phyloP scores from a whole-genome alignment of 2,329 filamentous ascomycete species.

The Clathrospora elynae region DNA sequence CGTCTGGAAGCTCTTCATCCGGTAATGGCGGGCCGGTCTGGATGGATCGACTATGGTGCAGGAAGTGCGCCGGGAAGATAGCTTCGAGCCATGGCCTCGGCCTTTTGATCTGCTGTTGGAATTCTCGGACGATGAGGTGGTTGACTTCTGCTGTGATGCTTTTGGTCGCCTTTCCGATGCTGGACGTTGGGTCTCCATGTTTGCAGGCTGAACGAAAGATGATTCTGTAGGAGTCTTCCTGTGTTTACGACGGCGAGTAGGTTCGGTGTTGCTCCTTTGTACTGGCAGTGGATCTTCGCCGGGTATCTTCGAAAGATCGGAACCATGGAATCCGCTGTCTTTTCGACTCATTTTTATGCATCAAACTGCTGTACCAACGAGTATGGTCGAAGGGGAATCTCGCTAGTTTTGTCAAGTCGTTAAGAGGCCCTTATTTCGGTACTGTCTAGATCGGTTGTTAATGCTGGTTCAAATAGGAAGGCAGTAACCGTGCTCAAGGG shows the following conservation, averaged over 20 bases:
- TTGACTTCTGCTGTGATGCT: slow-evolving; percentile 34
- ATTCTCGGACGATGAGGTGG: slow-evolving; percentile 37
- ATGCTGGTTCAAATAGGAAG: slow-evolving; percentile 29
- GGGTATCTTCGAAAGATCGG: slow-evolving; percentile 23
- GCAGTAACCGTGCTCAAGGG: slow-evolving; percentile 28
- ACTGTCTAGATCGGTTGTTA: slow-evolving; percentile 30
- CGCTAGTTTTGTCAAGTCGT: slow-evolving; percentile 21
- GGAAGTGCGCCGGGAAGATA: slow-evolving; percentile 45
- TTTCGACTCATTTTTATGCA: slow-evolving; percentile 41
- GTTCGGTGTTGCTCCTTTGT: slow-evolving; percentile 33
- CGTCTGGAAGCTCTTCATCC: slow-evolving; percentile 44
- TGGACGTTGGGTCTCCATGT: slow-evolving; percentile 24
- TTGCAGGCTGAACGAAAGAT: slow-evolving; percentile 9
- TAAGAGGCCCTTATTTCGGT: slow-evolving; percentile 31
- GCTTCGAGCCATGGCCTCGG: slow-evolving; percentile 37
- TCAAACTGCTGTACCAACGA: slow-evolving; percentile 23
- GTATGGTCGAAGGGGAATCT: slow-evolving; percentile 22
- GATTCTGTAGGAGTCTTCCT: slow-evolving; percentile 16
- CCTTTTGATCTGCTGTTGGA: slow-evolving; percentile 37
- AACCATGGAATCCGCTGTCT: slow-evolving; percentile 43
- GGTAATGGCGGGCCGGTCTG: slow-evolving; percentile 42
- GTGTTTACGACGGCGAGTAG: slow-evolving; percentile 25
- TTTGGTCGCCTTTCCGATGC: slow-evolving; percentile 35
- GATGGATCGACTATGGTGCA: slow-evolving; percentile 43
- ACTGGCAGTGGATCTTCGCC: slow-evolving; percentile 21